These are phyloP conservation scores for Daldinia grandis DNA, from an alignment of 495 filamentous ascomycete genomes.

Conservation along the genomic window DNA sequence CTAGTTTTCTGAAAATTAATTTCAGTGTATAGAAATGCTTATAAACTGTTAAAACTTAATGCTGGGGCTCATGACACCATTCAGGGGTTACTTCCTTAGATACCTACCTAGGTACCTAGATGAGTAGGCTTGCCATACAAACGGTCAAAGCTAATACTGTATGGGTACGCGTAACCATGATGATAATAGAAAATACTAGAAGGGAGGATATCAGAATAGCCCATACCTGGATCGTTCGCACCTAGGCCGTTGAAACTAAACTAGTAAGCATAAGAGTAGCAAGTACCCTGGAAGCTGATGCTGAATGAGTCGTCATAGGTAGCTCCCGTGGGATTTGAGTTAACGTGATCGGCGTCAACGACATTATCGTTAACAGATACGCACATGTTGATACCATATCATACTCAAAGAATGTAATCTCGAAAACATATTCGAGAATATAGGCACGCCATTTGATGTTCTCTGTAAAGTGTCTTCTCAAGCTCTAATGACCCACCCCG, in stretches of 20 bases:
- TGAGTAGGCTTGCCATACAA: neutral
- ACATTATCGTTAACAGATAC: neutral
- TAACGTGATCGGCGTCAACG: neutral
- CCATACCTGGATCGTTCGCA: neutral
- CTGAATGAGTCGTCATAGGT: neutral
- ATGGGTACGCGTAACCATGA: neutral
- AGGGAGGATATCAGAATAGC: neutral
- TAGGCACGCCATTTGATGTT: neutral
- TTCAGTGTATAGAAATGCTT: too few relatives aligned
- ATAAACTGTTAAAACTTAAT: too few relatives aligned
- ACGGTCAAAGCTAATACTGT: neutral
- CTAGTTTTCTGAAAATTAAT: too few relatives aligned
- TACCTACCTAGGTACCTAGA: neutral
- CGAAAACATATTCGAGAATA: neutral
- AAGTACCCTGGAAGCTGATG: neutral
- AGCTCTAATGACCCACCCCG: too few relatives aligned
- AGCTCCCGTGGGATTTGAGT: neutral
- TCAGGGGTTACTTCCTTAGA: too few relatives aligned
- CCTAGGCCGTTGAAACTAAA: neutral
- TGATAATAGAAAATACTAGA: neutral
- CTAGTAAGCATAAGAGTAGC: neutral
- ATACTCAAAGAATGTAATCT: neutral
- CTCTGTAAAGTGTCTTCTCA: too few relatives aligned
- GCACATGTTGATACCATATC: neutral
- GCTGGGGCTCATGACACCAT: too few relatives aligned